A percentile compares a stretch with the other conserved stretches of the same genome.
Conservation (phyloP, 2,329 filamentous ascomycete genomes). For the Elsinoe necatrix region DNA sequence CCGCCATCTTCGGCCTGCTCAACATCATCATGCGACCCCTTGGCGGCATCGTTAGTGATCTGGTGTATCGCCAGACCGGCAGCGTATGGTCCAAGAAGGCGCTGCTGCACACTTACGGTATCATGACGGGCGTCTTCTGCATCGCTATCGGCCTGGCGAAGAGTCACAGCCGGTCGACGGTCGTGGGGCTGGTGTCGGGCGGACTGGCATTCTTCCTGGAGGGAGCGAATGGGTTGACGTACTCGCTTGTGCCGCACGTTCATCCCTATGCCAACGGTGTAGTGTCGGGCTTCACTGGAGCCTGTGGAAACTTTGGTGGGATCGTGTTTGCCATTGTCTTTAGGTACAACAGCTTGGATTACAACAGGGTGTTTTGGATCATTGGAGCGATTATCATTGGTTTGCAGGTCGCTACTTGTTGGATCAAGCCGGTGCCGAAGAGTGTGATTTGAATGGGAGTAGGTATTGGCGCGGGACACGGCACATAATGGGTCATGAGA, state of each 20-base stretch:
- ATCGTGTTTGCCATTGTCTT: slow-evolving; percentile 79
- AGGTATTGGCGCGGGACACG: neutral
- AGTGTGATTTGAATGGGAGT: slow-evolving; percentile 35
- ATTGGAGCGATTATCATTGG: slow-evolving; percentile 68
- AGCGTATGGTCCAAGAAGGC: slow-evolving; percentile 57
- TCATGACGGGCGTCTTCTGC: slow-evolving; percentile 51
- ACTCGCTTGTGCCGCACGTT: slow-evolving; percentile 77
- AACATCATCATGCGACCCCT: slow-evolving; percentile 60
- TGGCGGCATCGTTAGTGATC: slow-evolving; percentile 53
- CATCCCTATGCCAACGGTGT: slow-evolving; percentile 74
- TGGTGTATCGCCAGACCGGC: slow-evolving; percentile 45
- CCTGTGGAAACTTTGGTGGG: slow-evolving; percentile 74
- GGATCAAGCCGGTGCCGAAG: slow-evolving; percentile 53
- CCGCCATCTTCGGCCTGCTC: slow-evolving; percentile 67
- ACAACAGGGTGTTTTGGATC: slow-evolving; percentile 67
- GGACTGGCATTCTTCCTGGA: slow-evolving; percentile 76
- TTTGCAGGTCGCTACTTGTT: slow-evolving; percentile 57
- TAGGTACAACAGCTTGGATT: slow-evolving; percentile 61
- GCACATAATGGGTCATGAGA: neutral
- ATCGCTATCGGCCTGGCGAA: slow-evolving; percentile 57
- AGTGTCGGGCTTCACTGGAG: slow-evolving; percentile 70
- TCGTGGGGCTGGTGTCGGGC: slow-evolving; percentile 69
- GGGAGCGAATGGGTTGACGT: slow-evolving; percentile 78
- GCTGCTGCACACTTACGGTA: slow-evolving; percentile 48
- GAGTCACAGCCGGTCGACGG: slow-evolving; percentile 51